Evolutionary conservation across 352 stramenopile genomes (phyloP).

Genomic region (Phytophthora capsici): DNA sequence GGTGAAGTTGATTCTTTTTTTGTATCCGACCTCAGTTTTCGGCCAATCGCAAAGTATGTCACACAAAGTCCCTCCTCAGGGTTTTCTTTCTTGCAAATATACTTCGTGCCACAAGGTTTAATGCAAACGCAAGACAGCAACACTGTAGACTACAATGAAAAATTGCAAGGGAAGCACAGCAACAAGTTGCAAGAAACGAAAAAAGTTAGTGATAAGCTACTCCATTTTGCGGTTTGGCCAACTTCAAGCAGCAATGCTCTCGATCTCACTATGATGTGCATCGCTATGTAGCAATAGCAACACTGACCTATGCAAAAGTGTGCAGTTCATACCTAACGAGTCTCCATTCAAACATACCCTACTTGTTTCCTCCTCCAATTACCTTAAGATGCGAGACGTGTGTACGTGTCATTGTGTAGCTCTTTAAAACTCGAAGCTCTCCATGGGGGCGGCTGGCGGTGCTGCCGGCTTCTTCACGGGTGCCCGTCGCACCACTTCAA

Average conservation of each 20-base stretch:
- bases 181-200: not conserved
- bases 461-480: conserved; percentile 37
- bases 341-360: conserved; percentile 34
- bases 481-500: conserved; percentile 52
- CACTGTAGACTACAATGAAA: too few species aligned
- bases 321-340: conserved; percentile 31
- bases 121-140: too few species aligned
- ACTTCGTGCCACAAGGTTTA: too few species aligned
- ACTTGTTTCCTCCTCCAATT: conserved; percentile 27
- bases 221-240: conserved; percentile 3
- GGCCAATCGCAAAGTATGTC: conserved; percentile 19
- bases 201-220: too few species aligned
- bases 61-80: conserved; percentile 15
- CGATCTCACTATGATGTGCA: not conserved
- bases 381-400: conserved; percentile 26
- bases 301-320: not conserved
- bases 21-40: conserved; percentile 18
- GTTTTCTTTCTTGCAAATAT: too few species aligned
- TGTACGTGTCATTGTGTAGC: conserved; percentile 22
- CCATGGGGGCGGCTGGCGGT: conserved; percentile 27
- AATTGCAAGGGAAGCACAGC: not conserved
- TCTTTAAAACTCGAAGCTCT: conserved; percentile 53
- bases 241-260: conserved; percentile 13
- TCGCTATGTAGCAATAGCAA: conserved; percentile 17
- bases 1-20: conserved; percentile 31